These are phyloP conservation scores for Dryas alaskensis DNA, from an alignment of 306 rosid genomes.

Conservation along the genomic window DNA sequence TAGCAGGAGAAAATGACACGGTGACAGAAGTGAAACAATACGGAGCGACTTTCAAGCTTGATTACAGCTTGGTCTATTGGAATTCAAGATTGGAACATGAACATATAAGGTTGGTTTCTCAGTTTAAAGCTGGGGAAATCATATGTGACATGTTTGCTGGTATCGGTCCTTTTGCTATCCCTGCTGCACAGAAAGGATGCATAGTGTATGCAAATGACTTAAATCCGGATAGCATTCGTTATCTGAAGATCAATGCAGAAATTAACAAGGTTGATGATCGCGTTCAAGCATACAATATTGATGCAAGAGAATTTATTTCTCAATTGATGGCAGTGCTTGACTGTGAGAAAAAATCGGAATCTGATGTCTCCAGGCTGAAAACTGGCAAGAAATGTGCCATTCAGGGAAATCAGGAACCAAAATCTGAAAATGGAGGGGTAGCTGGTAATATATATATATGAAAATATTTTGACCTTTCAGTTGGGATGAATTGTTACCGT, in stretches of 20 bases:
- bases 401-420: slow-evolving; percentile 35
- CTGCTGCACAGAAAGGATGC: slow-evolving; percentile 94
- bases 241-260: slow-evolving; percentile 79
- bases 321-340: slow-evolving; percentile 59
- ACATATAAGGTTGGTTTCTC: slow-evolving; percentile 79
- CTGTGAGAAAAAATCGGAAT: slow-evolving; percentile 38
- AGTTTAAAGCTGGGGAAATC: slow-evolving; percentile 69
- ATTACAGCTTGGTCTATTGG: slow-evolving; percentile 92
- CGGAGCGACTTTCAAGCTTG: slow-evolving; percentile 85
- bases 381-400: slow-evolving; percentile 35
- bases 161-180: slow-evolving; percentile 92
- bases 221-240: slow-evolving; percentile 76
- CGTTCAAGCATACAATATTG: slow-evolving; percentile 64
- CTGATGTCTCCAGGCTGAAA: slow-evolving; percentile 23
- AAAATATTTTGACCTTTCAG: slow-evolving; percentile 13
- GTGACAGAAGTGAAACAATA: slow-evolving; percentile 95
- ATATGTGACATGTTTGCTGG: slow-evolving; percentile 98
- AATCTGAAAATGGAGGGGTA: slow-evolving; percentile 38
- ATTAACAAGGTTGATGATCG: slow-evolving; percentile 66
- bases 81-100: slow-evolving; percentile 97
- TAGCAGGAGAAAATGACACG: slow-evolving; percentile 75
- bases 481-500: slow-evolving; percentile 12
- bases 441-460: slow-evolving; percentile 39
- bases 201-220: slow-evolving; percentile 88
- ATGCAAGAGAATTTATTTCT: slow-evolving; percentile 80